Conservation (phyloP, 2,329 filamentous ascomycete genomes). For the Annulohypoxylon truncatum region DNA sequence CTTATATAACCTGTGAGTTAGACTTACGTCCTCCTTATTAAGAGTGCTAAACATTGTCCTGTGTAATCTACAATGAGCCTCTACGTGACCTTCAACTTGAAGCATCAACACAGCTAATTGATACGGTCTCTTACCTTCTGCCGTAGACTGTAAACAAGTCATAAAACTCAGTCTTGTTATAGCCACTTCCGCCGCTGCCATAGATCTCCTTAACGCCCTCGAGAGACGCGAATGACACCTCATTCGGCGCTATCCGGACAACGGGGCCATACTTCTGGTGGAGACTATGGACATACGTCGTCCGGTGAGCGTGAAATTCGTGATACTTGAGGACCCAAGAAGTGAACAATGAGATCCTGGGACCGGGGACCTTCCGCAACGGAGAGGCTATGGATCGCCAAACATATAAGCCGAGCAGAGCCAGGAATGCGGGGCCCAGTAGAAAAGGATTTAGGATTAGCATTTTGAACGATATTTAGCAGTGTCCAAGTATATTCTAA, state of each 20-base stretch:
- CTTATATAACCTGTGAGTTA: neutral
- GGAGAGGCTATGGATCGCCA: slow-evolving; percentile 52
- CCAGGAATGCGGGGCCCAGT: slow-evolving; percentile 32
- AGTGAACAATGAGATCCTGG: slow-evolving; percentile 60
- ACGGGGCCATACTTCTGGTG: slow-evolving; percentile 67
- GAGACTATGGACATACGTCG: slow-evolving; percentile 65
- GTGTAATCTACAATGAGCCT: slow-evolving; percentile 5
- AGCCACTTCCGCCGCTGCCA: slow-evolving; percentile 69
- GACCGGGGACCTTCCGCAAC: slow-evolving; percentile 61
- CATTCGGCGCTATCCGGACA: slow-evolving; percentile 67
- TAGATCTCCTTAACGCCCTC: slow-evolving; percentile 72
- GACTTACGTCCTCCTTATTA: slow-evolving; percentile 63
- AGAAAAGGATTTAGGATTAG: slow-evolving; percentile 42
- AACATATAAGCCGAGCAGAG: slow-evolving; percentile 38
- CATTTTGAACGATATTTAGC: slow-evolving; percentile 32
- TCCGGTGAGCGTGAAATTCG: slow-evolving; percentile 65
- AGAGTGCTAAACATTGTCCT: slow-evolving; percentile 72
- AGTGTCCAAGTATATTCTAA: neutral
- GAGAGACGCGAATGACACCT: slow-evolving; percentile 68
- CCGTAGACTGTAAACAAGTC: slow-evolving; percentile 69
- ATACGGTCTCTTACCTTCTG: slow-evolving; percentile 56
- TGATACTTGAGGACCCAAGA: slow-evolving; percentile 65
- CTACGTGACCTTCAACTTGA: neutral
- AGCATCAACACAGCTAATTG: neutral
- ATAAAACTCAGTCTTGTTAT: slow-evolving; percentile 74